Conservation (phyloP, 225 moss, liverwort and hornwort genomes). For the Bryoerythrophyllum caledonicum region DNA sequence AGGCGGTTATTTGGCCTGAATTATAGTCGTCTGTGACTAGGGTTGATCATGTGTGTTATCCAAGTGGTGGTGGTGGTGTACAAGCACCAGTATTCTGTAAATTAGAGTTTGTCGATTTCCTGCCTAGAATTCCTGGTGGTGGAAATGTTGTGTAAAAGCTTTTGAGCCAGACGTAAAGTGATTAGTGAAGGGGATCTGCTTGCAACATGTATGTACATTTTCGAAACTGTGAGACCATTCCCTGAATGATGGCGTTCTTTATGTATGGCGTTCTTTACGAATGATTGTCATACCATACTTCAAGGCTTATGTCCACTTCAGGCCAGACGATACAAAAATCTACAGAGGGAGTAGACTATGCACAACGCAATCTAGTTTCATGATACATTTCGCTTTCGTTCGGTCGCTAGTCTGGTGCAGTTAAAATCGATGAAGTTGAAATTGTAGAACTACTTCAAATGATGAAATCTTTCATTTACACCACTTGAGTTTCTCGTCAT, state of each 20-base stretch:
- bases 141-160: neutral
- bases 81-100: neutral
- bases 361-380: too few relatives aligned
- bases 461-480: too few relatives aligned
- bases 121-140: neutral
- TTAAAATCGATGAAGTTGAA: too few relatives aligned
- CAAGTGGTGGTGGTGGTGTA: too few relatives aligned
- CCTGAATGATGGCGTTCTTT: neutral
- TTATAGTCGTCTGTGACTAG: neutral
- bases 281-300: too few relatives aligned
- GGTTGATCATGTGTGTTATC: neutral
- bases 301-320: too few relatives aligned
- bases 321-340: too few relatives aligned
- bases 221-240: neutral
- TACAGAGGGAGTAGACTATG: too few relatives aligned
- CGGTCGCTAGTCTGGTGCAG: too few relatives aligned
- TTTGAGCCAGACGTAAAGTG: neutral
- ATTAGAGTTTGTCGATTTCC: neutral
- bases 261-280: neutral
- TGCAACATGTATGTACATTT: neutral
- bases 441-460: too few relatives aligned
- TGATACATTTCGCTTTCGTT: too few relatives aligned
- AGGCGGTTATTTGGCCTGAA: constrained; percentile 30
- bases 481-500: too few relatives aligned
- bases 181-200: neutral